Evolutionary conservation across 106 monocot species (phyloP), one percentile per base, ranked within the genome.

Genomic region (Dendrobium officinale): DNA sequence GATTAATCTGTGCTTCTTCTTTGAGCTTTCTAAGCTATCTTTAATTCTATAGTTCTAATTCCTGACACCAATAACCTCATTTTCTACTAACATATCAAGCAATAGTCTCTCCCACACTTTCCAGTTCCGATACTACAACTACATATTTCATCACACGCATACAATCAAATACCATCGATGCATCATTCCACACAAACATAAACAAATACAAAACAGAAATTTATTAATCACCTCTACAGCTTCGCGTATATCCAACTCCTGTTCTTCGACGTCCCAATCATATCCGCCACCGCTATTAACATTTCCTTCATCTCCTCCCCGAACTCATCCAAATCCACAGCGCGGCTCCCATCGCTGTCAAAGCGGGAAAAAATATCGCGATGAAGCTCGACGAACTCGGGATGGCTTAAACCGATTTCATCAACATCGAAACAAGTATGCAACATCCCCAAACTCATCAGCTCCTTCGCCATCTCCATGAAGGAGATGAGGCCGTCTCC

Each of bases 201-300:
- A 51, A 10, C 10, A 15, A 51, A 10, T 1, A 51, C 13, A 10
- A 10, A 51, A 2, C 51, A 51, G 13, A 2, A 51, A 51, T 51
- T 15, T 13, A 51, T 13, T 16, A 3, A 13, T 51, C 13, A 10
- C 51, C 51, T 51, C 51, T 51, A 66, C 64, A 66, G 64, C 64
- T 66, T 66, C 22, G 64, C 64, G 22, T 22, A 66, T 26, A 26
- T 20, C 64, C n/a, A 66, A 22, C 24, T 66, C 58, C 26, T 66
- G 22, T 20, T 66, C 26, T 66, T 66, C 7, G 64, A 26, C 64
- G 22, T 1, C 24, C 64, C 70, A 9, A 95, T 15, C 48, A 92
- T 92, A 40, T 70, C 51, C 1, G 90, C 92, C 49, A 95, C 88
- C 8, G 92, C 95, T 6, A 92, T 80, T 86, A 95, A 77, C 76